These are phyloP conservation scores for Backusella psychrophila DNA, from an alignment of 192 early-diverging fungal species.

Conservation along the genomic window DNA sequence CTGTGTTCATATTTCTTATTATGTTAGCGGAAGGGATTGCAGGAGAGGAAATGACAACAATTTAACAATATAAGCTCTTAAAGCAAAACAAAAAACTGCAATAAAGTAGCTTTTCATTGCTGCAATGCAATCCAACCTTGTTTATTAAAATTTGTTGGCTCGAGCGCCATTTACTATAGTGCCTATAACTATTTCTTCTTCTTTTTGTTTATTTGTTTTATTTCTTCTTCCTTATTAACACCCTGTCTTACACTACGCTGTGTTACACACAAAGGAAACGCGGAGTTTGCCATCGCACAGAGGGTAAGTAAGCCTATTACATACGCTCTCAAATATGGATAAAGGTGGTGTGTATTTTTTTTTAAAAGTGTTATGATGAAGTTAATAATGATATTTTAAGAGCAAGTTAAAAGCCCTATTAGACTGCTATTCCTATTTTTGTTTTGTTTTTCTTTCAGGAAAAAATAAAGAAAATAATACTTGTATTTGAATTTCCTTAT, in stretches of 20 bases:
- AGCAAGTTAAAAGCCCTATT: not conserved
- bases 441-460: not conserved
- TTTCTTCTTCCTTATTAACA: constrained; percentile 5
- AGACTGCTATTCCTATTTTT: not conserved
- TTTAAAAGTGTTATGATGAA: not conserved
- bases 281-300: not conserved
- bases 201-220: not conserved
- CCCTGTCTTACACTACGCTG: not conserved
- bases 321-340: not conserved
- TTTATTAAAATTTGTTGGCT: constrained; percentile 4
- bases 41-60: not conserved
- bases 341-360: not conserved
- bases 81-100: not conserved
- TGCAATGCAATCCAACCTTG: not conserved
- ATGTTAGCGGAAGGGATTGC: not conserved
- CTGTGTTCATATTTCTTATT: not conserved
- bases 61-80: not conserved
- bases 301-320: not conserved
- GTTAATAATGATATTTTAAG: not conserved
- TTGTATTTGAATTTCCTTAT: not conserved
- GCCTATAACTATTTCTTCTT: not conserved
- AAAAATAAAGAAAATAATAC: not conserved
- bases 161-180: not conserved
- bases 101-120: not conserved
- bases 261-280: not conserved